phyloP scores from a whole-genome alignment of 164 flowering plant species.

The Cinnamomum chago region DNA sequence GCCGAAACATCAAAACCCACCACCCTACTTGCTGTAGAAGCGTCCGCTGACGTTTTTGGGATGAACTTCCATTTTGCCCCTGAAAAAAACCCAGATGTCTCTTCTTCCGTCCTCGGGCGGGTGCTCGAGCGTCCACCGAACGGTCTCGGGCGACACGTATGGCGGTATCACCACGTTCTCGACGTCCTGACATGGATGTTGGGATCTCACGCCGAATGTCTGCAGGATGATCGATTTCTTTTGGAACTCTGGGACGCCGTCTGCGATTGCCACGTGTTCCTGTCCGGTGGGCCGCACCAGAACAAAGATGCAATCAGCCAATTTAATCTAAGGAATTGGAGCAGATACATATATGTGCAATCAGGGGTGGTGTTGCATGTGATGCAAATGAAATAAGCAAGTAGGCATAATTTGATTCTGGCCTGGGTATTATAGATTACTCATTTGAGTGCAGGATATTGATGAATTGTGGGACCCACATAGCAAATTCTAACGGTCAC shows the following conservation, averaged over 20 bases:
- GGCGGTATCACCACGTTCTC: conserved; percentile 87
- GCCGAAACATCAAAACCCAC: too few relatives aligned
- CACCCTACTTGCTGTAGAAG: conserved; percentile 72
- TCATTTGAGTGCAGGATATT: too few relatives aligned
- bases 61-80: conserved; percentile 95
- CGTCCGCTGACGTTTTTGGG: conserved; percentile 92
- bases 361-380: background rate
- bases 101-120: conserved; percentile 40
- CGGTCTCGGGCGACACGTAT: conserved; percentile 64
- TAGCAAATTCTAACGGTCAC: too few relatives aligned
- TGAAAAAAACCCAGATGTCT: conserved; percentile 77
- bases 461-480: background rate
- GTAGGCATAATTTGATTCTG: background rate
- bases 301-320: too few relatives aligned
- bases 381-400: background rate
- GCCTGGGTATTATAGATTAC: background rate
- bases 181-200: conserved; percentile 83
- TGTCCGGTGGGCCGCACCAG: conserved; percentile 8
- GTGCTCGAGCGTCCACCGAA: conserved; percentile 37
- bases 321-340: too few relatives aligned
- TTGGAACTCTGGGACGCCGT: conserved; percentile 69
- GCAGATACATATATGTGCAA: too few relatives aligned
- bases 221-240: conserved; percentile 77
- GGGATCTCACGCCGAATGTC: conserved; percentile 66
- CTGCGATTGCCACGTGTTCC: conserved; percentile 75